Evolutionary conservation across 148 eudicot genomes (phyloP), one percentile per base, ranked within the genome.

Genomic region (Gaultheria prostrata): DNA sequence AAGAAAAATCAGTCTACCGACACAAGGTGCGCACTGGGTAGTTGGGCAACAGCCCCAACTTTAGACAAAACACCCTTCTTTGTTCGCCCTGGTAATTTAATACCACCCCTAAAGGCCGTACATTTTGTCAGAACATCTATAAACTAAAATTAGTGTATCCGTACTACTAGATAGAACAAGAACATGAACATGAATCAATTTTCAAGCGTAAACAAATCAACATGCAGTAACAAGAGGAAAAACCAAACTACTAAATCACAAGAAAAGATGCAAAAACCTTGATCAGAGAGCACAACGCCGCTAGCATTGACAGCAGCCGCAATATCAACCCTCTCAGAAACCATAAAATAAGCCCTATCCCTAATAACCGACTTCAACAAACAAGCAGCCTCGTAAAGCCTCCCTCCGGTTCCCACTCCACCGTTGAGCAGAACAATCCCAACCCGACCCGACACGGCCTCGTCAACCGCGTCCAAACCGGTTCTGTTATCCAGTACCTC

Each of bases 261-360:
- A 61, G 24, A n/a, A 65, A 26, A 12, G 33, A 50, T 50, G 53
- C 14, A 13, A 50, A 15, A 70, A 96, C 97, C 98, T 93, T 94
- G 94, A 88, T 96, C 97, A 48, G 98, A 96, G 69, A 94, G 88
- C 59, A 96, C 84, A 83, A 96, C 98, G 2, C 98, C 98, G 79
- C 89, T 90, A 51, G 98, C 98, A 88, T 88, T 87, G 85, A 94
- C 92, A 85, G 98, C 98, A 81, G 94, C 92, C 46, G 98, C 98
- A 81, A 96, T 92, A 87, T 96, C 98, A 75, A 94, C 98, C 61
- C 98, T 89, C 84, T 96, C 98, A 46, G 89, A 85, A 61, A 95
- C 86, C 89, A 95, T 80, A 89, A 95, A 89, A 63, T 88, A 95
- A n/a, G 98, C 98, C 15, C 98, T 85, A 48, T 94, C 97, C 73